Percentiles rank a stretch among this genome's conserved stretches.
Evolutionary conservation across 768 basidiomycete genomes (phyloP).

Genomic region (Termitomyces sp.): DNA sequence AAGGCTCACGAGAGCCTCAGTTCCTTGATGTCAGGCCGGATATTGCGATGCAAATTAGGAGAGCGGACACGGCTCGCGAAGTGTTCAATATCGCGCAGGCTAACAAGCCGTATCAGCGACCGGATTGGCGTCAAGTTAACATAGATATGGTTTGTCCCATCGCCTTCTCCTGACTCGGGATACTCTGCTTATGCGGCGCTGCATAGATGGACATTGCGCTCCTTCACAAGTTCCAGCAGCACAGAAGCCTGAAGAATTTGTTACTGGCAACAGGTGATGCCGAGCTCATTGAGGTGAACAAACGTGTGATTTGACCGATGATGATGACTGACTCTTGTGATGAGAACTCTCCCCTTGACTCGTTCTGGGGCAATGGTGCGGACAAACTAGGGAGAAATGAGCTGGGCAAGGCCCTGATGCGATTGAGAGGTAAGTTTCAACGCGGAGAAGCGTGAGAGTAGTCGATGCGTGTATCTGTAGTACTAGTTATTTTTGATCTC

Average conservation of each 20-base stretch:
- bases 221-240: slow-evolving; percentile 69
- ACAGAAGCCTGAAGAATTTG: slow-evolving; percentile 47
- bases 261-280: slow-evolving; percentile 62
- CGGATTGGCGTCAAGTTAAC: slow-evolving; percentile 65
- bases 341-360: slow-evolving; percentile 67
- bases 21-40: slow-evolving; percentile 53
- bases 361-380: slow-evolving; percentile 70
- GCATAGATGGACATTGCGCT: slow-evolving; percentile 63
- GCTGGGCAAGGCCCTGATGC: slow-evolving; percentile 64
- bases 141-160: slow-evolving; percentile 45
- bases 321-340: not conserved
- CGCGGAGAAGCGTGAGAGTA: slow-evolving; percentile 17
- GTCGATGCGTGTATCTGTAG: too few species aligned
- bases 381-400: slow-evolving; percentile 66
- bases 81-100: slow-evolving; percentile 66
- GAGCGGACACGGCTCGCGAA: slow-evolving; percentile 49
- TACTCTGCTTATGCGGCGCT: not conserved
- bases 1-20: slow-evolving; percentile 23
- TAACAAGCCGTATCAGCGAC: slow-evolving; percentile 49
- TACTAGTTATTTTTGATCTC: not conserved
- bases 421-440: slow-evolving; percentile 49
- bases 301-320: not conserved
- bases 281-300: slow-evolving; percentile 58
- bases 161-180: not conserved
- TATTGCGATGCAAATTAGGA: slow-evolving; percentile 68